Percentiles rank a stretch among this genome's conserved stretches.
These are phyloP conservation scores for Uncinocarpus reesii DNA, from an alignment of 2,329 filamentous ascomycete species.

Conservation along the genomic window DNA sequence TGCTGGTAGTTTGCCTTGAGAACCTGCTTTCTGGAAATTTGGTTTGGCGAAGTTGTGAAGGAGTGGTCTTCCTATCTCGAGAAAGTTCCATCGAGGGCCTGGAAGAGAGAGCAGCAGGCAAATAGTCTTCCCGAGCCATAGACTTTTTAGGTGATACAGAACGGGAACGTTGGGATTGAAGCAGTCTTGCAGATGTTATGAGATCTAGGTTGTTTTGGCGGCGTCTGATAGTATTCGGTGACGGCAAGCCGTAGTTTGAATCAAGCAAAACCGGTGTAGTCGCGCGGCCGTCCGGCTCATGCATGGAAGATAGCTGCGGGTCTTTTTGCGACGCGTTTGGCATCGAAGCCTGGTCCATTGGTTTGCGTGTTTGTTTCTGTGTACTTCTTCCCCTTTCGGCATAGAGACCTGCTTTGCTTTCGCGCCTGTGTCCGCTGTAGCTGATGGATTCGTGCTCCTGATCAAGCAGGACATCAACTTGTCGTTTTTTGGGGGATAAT, in stretches of 20 bases:
- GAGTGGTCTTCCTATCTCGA: not conserved
- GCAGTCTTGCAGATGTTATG: constrained; percentile 2
- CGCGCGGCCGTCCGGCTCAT: not conserved
- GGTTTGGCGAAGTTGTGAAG: constrained; percentile 15
- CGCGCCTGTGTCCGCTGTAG: not conserved
- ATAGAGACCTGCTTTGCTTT: not conserved
- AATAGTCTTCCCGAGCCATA: not conserved
- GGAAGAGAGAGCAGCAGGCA: constrained; percentile 18
- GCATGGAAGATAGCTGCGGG: not conserved
- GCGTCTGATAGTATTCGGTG: constrained; percentile 1
- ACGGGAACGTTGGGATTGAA: constrained; percentile 2
- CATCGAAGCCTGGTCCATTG: not conserved
- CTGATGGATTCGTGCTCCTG: not conserved
- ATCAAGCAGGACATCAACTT: not conserved
- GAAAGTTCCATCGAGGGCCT: constrained; percentile 19
- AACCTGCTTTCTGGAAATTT: constrained; percentile 10
- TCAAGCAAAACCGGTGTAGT: not conserved
- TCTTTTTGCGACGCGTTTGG: not conserved
- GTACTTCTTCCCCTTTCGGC: constrained; percentile 1
- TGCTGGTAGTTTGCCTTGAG: not conserved
- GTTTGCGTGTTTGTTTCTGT: not conserved
- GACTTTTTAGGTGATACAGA: constrained; percentile 19
- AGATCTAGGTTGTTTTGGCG: constrained; percentile 9
- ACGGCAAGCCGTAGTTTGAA: not conserved
- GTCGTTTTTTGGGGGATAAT: constrained; percentile 5